Evolutionary conservation across 306 rosid species (phyloP), one percentile per base, ranked within the genome.

Genomic region (Pachyrhizus erosus): DNA sequence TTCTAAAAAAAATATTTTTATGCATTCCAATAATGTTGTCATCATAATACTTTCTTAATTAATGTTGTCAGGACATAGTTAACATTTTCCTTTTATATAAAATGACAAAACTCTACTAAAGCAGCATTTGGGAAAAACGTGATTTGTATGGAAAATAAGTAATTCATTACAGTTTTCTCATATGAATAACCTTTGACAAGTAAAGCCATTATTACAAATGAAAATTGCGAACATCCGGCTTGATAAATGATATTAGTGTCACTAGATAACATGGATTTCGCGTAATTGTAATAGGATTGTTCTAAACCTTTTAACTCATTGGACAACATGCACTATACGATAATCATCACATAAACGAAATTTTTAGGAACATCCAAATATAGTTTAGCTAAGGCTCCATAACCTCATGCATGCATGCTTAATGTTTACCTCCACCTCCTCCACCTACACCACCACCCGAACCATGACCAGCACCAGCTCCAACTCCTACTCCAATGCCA

Each of bases 401-500:
- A 48, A 7, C 7, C 13, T 24, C 9, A 68, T 65, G 9, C 13
- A 23, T 45, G 61, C 54, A 64, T 42, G 70, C 3, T 70, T 75
- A 91, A 73, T 39, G 86, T 61, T 85, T 80, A 9, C 85, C 86
- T 0, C 92, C 88, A 3, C 81, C 77, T 2, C 81, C 84, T 4
- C 92, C 90, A 2, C 90, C 85, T 0, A 81, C 42, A 4, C 90
- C 93, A 24, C 23, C 51, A 5, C 94, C 89, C 1, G 26, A 60
- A 24, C 91, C 90, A 1, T n/a, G 34, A 5, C 94, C 89, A 2
- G 21, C 62, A 18, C 91, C 90, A 1, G 62, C 64, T 7, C 94
- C 88, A 6, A 77, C 70, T 0, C 97, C 93, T 15, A 82, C 79
- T 9, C 94, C 94, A 31, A 84, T 79, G 5, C 91, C 93, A 34